Evolutionary conservation across 441 rosid genomes (phyloP), one percentile per base, ranked within the genome.

Genomic region (Francoa sonchifolia): DNA sequence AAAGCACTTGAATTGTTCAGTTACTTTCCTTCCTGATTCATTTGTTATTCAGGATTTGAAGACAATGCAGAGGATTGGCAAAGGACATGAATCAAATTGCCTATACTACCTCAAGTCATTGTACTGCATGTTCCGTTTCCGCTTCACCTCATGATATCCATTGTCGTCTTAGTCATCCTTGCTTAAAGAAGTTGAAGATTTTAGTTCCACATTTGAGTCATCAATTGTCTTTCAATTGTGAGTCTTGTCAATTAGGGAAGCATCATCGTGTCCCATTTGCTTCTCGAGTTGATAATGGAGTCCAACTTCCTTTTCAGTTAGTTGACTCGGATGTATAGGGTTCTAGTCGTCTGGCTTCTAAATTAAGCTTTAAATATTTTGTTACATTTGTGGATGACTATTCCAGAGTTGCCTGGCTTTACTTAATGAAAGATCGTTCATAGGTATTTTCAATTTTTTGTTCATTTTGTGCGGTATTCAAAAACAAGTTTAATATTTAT

Each of bases 331-430:
- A 42, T n/a, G n/a, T n/a, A n/a, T n/a, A 9, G 1, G 42, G 3
- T 25, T 18, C 8, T 0, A n/a, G 19, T 11, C 0, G n/a, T 8
- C 12, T 10, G 11, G 6, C 19, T 26, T 29, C 14, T 4, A 8
- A 16, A 26, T 27, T 42, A 34, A 22, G 25, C 15, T 42, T 41
- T 44, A 21, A 20, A 14, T 46, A 34, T 4, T 23, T 47, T 21
- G 12, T 21, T 19, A 35, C 14, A 8, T 19, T 33, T 25, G 13
- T 37, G 19, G 11, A 21, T 28, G 21, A 28, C 15, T 12, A 27
- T 29, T 18, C 16, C 5, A 10, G 15, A 12, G 27, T 28, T 6
- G 38, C 36, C 12, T 19, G 20, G 14, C 2, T 21, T 6, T 39
- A 18, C 9, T 6, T 30, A 7, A 27, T 39, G 30, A 19, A 29